Conservation (phyloP, 1,284 basidiomycete species). For the Cryptococcus deneoformans region DNA sequence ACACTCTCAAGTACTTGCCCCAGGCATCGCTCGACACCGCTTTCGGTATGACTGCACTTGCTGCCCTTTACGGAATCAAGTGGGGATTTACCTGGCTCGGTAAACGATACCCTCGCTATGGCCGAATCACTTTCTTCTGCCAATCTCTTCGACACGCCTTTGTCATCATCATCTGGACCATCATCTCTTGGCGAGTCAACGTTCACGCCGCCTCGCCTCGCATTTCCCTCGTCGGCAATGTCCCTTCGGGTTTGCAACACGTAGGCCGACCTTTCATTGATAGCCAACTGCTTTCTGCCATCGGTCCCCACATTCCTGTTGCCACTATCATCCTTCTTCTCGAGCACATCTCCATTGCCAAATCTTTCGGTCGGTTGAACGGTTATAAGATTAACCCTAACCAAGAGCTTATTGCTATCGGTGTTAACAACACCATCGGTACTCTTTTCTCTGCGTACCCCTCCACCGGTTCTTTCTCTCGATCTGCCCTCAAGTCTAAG, state of each 20-base stretch:
- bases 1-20: constrained; percentile 76
- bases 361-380: constrained; percentile 93
- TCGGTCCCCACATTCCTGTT: constrained; percentile 79
- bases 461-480: constrained; percentile 96
- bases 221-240: constrained; percentile 78
- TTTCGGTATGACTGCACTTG: constrained; percentile 71
- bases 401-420: constrained; percentile 96
- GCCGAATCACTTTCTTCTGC: constrained; percentile 84
- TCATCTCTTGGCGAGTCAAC: constrained; percentile 80
- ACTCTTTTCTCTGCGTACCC: constrained; percentile 89
- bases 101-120: constrained; percentile 64
- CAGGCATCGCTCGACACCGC: constrained; percentile 69
- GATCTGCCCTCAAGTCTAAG: constrained; percentile 92
- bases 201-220: constrained; percentile 67
- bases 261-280: constrained; percentile 72
- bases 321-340: constrained; percentile 92
- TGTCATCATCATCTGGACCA: constrained; percentile 76
- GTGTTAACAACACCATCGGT: constrained; percentile 69
- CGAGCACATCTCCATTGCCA: constrained; percentile 95
- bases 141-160: constrained; percentile 82
- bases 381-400: constrained; percentile 98
- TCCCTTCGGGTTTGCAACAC: constrained; percentile 78
- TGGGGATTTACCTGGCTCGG: constrained; percentile 60
- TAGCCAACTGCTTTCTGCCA: constrained; percentile 60
- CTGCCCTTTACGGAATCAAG: constrained; percentile 69